Percentiles rank a stretch among this genome's conserved stretches.
Conservation (phyloP, 2,329 filamentous ascomycete genomes). For the Blastomyces emzantsi region DNA sequence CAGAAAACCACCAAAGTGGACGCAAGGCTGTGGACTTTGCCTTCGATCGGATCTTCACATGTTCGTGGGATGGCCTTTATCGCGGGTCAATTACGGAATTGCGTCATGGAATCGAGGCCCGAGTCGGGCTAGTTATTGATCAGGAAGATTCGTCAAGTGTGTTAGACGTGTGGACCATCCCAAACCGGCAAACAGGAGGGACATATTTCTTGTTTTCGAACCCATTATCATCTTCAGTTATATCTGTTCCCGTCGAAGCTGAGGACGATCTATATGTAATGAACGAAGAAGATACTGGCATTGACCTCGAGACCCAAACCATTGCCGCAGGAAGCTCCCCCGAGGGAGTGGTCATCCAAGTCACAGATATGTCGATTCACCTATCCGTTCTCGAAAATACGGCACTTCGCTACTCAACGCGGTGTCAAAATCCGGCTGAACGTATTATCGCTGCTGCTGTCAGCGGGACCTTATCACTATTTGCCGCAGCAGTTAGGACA, state of each 20-base stretch:
- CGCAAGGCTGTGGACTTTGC: constrained; percentile 19
- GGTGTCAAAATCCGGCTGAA: constrained; percentile 19
- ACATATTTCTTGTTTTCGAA: constrained; percentile 37
- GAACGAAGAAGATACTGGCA: constrained; percentile 30
- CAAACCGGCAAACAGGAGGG: constrained; percentile 24
- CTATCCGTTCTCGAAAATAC: constrained; percentile 22
- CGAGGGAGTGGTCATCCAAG: constrained; percentile 32
- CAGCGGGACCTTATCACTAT: constrained; percentile 22
- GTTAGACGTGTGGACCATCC: constrained; percentile 38
- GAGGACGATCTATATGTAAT: constrained; percentile 33
- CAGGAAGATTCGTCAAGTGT: constrained; percentile 35
- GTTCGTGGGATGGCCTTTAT: constrained; percentile 51
- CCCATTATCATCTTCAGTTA: constrained; percentile 32
- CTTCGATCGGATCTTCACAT: constrained; percentile 56
- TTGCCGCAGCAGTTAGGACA: constrained; percentile 24
- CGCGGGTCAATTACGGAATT: constrained; percentile 59
- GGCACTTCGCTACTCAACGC: constrained; percentile 18
- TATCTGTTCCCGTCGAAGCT: constrained; percentile 31
- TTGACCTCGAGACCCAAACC: constrained; percentile 37
- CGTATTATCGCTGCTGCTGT: constrained; percentile 26
- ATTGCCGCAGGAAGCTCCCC: constrained; percentile 35
- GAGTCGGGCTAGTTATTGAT: constrained; percentile 44
- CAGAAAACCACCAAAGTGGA: constrained; percentile 9
- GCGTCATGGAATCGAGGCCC: constrained; percentile 60
- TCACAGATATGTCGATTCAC: constrained; percentile 33